Percentiles rank a stretch among this genome's conserved stretches.
Evolutionary conservation across 148 eudicot genomes (phyloP).

Genomic region (Agrostemma githago): DNA sequence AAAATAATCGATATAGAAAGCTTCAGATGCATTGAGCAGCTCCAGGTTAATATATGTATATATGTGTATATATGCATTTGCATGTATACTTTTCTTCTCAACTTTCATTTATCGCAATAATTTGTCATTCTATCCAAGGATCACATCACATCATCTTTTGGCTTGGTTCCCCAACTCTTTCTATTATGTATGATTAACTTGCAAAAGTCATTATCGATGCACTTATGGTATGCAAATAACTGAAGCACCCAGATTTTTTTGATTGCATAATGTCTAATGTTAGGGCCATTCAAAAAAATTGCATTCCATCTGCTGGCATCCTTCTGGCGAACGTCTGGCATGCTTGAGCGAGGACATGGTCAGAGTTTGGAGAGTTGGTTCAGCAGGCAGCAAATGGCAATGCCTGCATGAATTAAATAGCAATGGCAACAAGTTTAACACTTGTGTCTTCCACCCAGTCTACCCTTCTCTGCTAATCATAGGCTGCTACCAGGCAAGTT

Average conservation of each 20-base stretch:
- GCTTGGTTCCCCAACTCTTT: not conserved
- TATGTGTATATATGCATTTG: not conserved
- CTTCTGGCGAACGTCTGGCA: slow-evolving; percentile 55
- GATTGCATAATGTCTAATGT: slow-evolving; percentile 11
- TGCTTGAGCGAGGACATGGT: slow-evolving; percentile 56
- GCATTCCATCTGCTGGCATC: slow-evolving; percentile 53
- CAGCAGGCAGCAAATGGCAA: slow-evolving; percentile 32
- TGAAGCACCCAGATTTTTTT: too few species aligned
- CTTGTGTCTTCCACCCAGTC: slow-evolving; percentile 62
- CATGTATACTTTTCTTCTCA: not conserved
- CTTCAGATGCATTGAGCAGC: slow-evolving; percentile 21
- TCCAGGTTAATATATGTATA: slow-evolving; percentile 20
- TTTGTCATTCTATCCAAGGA: not conserved
- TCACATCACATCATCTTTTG: not conserved
- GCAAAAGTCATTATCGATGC: not conserved
- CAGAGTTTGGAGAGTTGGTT: slow-evolving; percentile 51
- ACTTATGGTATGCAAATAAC: not conserved
- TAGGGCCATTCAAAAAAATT: slow-evolving; percentile 52
- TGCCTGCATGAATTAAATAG: slow-evolving; percentile 53
- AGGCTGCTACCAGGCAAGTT: slow-evolving; percentile 63
- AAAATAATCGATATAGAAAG: slow-evolving; percentile 31
- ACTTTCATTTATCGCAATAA: not conserved
- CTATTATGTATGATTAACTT: not conserved
- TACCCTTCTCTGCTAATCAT: slow-evolving; percentile 46
- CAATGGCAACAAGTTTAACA: slow-evolving; percentile 46